Conservation (phyloP, 257 asterid species). For the Plantago major region DNA sequence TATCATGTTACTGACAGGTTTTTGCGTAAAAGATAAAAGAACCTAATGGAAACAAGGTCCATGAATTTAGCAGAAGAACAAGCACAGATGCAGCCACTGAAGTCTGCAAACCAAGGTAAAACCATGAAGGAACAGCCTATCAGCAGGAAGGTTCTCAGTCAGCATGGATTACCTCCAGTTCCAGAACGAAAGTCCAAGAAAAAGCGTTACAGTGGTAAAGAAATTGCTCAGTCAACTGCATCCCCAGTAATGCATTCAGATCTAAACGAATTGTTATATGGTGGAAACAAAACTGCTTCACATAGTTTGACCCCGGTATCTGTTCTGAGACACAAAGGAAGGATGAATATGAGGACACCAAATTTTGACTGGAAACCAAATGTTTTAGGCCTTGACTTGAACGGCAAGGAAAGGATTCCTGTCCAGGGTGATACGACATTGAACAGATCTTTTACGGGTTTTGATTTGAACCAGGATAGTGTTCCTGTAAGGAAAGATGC, state of each 20-base stretch:
- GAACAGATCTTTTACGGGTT: constrained; percentile 17
- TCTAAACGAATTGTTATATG: constrained; percentile 21
- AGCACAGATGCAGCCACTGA: constrained; percentile 14
- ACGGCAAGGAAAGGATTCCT: constrained; percentile 32
- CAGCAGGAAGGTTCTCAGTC: constrained; percentile 26
- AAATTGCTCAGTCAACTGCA: constrained; percentile 18
- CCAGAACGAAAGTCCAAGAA: constrained; percentile 39
- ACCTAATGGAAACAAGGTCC: constrained; percentile 40
- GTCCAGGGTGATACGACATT: constrained; percentile 26
- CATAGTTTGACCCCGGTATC: constrained; percentile 11
- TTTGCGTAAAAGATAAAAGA: constrained; percentile 40
- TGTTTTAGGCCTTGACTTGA: constrained; percentile 26
- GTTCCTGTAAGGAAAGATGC: constrained; percentile 38
- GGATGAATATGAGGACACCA: constrained; percentile 25
- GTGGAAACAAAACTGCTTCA: constrained; percentile 26
- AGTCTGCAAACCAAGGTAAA: constrained; percentile 22
- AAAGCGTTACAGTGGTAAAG: constrained; percentile 31
- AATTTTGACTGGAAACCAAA: constrained; percentile 16
- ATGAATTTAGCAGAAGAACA: constrained; percentile 26
- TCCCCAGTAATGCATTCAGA: constrained; percentile 20
- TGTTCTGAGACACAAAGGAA: constrained; percentile 31
- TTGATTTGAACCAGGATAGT: constrained; percentile 56
- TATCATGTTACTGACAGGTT: constrained; percentile 28
- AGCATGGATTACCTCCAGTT: constrained; percentile 39
- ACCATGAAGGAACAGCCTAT: constrained; percentile 21